Conservation (phyloP, 345 rosid species). For the Corymbia maculata region DNA sequence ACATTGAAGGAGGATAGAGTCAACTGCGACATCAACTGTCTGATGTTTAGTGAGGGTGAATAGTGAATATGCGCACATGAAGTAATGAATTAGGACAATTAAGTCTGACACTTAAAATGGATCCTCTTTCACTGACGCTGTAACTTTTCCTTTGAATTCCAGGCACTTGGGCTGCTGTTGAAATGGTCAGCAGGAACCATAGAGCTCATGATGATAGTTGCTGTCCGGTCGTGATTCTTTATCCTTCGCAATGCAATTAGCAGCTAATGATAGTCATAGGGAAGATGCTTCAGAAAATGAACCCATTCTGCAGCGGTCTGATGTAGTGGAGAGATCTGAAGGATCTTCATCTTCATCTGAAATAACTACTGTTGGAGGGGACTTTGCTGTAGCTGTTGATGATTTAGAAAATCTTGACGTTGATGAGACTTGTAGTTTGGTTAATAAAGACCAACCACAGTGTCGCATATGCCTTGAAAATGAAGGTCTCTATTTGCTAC, state of each 20-base stretch:
- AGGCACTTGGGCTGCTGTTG: conserved; percentile 22
- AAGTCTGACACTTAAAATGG: background rate
- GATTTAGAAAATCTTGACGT: conserved; percentile 41
- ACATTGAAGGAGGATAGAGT: background rate
- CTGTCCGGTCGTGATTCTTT: conserved; percentile 6
- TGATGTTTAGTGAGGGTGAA: background rate
- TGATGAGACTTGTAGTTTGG: conserved; percentile 61
- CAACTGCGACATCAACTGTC: background rate
- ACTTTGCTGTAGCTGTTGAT: conserved; percentile 23
- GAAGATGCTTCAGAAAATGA: conserved; percentile 59
- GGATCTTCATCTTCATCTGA: conserved; percentile 55
- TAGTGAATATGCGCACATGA: background rate
- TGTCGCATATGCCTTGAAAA: conserved; percentile 96
- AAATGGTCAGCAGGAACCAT: conserved; percentile 12
- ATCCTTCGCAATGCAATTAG: conserved; percentile 71
- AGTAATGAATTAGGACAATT: background rate
- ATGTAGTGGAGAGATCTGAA: conserved; percentile 24
- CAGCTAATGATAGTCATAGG: conserved; percentile 46
- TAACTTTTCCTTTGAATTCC: conserved; percentile 1
- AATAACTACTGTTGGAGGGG: conserved; percentile 46
- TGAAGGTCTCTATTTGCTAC: conserved; percentile 48
- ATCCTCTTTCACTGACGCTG: background rate
- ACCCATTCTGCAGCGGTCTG: conserved; percentile 44
- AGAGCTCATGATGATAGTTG: conserved; percentile 10
- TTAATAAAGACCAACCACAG: conserved; percentile 67